Percentiles rank a stretch among this genome's conserved stretches.
These are phyloP conservation scores for Tetradesmus lagerheimii DNA, from an alignment of 139 green algal species.

Conservation along the genomic window DNA sequence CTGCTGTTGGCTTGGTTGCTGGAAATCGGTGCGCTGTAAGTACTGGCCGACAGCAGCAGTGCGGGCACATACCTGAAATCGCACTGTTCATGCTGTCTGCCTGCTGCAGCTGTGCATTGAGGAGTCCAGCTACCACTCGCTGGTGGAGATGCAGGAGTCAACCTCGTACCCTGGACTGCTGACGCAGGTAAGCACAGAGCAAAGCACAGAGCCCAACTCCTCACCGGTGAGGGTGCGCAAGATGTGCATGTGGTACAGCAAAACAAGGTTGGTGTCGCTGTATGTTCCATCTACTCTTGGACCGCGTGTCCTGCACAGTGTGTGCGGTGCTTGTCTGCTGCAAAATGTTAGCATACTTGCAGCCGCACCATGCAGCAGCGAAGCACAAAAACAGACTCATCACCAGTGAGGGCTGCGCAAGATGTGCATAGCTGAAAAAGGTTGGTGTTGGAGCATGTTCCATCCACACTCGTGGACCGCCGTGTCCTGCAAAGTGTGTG, in stretches of 20 bases:
- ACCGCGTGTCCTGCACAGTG: no score
- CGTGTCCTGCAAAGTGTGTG: no score
- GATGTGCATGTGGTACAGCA: neutral
- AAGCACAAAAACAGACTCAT: no score
- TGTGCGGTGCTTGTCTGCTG: no score
- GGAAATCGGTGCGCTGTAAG: neutral
- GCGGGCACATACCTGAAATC: neutral
- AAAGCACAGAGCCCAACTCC: neutral
- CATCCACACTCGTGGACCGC: no score
- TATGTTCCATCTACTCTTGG: no score
- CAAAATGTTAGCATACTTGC: no score
- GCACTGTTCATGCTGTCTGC: neutral
- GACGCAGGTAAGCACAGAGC: slow-evolving; percentile 4
- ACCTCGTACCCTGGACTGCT: slow-evolving; percentile 35
- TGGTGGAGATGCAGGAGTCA: slow-evolving; percentile 33
- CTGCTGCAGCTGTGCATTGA: slow-evolving; percentile 39
- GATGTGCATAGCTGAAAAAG: no score
- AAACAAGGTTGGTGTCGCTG: neutral
- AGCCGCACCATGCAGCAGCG: no score
- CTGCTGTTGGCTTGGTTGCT: no score
- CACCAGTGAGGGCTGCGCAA: no score
- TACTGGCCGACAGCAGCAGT: neutral
- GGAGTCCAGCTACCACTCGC: slow-evolving; percentile 24
- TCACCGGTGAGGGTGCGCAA: neutral
- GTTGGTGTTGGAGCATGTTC: no score